Base-by-base conservation (phyloP, 805 yeast genomes). In the Wickerhamiella kazuoi region DNA sequence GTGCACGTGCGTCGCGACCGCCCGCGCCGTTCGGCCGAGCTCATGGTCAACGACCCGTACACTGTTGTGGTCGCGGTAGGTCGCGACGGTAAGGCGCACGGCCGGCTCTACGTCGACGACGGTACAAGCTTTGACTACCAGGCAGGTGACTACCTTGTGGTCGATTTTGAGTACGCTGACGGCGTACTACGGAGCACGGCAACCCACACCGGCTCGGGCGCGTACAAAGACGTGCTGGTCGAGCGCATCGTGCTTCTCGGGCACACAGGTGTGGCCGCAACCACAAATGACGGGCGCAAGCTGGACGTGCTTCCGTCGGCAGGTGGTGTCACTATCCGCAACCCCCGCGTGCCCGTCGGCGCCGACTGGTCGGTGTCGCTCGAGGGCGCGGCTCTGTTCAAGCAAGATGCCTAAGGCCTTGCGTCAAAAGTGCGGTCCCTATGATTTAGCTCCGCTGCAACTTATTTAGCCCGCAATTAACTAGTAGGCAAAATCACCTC, bases 21-120 rank as follows among this genome's bases (percentile, higher is more conserved):
- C 46, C 69, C 74, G 46, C 73, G 98, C 54, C 70, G 97, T 46
- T 79, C 94, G 0, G 60, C 93, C 3, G 73, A 67, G 52, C 60
- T 80, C 45, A 81, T 79, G 87, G 61, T 54, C 20, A 60, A 67
- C 45, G 97, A 86, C 54, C 94, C 96, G 3, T 82, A 74, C 54
- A 79, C 93, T 0, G 50, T 86, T 29, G 65, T 76, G 2, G 59
- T 86, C 33, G 81, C 80, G 0, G 64, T 76, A 9, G 54, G 49
- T 37, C 47, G 51, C 2, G 48, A 59, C 2, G 76, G 74, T 1
- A 46, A 49, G 5, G 83, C 86, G 0, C 55, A 56, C 0, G 79
- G 80, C 2, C 55, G 60, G 15, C 54, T 86, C 24, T 86, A 84
- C 54, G 57, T 79, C 29, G 97, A 86, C 55, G 97, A 86, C 56